A percentile compares a stretch with the other conserved stretches of the same genome.
Conservation (phyloP, 1,284 basidiomycete species). For the Amylostereum chailletii region DNA sequence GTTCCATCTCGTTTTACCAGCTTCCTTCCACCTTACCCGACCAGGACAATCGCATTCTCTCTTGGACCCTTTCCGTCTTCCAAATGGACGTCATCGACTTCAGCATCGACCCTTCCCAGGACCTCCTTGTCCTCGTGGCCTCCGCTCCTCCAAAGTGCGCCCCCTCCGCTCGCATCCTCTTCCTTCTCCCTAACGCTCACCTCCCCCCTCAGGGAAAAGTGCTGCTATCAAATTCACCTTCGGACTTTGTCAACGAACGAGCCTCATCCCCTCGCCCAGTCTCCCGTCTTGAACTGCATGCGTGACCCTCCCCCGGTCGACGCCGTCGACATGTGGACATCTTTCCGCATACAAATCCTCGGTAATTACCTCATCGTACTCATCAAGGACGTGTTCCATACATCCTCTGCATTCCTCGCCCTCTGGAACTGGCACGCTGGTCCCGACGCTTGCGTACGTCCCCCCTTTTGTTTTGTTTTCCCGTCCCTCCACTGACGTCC, state of each 20-base stretch:
- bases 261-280: slow-evolving; percentile 34
- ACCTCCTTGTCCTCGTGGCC: slow-evolving; percentile 38
- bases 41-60: not conserved
- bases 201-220: slow-evolving; percentile 23
- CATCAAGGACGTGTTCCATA: slow-evolving; percentile 9
- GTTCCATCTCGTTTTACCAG: slow-evolving; percentile 30
- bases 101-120: slow-evolving; percentile 44
- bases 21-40: slow-evolving; percentile 20
- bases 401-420: slow-evolving; percentile 3
- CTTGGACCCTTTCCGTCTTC: slow-evolving; percentile 31
- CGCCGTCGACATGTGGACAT: slow-evolving; percentile 25
- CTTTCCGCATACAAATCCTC: slow-evolving; percentile 36
- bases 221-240: slow-evolving; percentile 37
- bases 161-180: slow-evolving; percentile 1
- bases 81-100: slow-evolving; percentile 38
- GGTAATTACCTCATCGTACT: slow-evolving; percentile 6
- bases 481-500: not conserved
- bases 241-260: slow-evolving; percentile 39
- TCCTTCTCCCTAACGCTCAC: not conserved
- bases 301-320: slow-evolving; percentile 17
- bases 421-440: slow-evolving; percentile 8
- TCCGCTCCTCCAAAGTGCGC: slow-evolving; percentile 33
- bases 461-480: not conserved
- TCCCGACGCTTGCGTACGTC: slow-evolving; percentile 25
- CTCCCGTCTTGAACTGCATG: slow-evolving; percentile 29